phyloP scores from a whole-genome alignment of 1,284 basidiomycete genomes.

The Papiliotrema laurentii region DNA sequence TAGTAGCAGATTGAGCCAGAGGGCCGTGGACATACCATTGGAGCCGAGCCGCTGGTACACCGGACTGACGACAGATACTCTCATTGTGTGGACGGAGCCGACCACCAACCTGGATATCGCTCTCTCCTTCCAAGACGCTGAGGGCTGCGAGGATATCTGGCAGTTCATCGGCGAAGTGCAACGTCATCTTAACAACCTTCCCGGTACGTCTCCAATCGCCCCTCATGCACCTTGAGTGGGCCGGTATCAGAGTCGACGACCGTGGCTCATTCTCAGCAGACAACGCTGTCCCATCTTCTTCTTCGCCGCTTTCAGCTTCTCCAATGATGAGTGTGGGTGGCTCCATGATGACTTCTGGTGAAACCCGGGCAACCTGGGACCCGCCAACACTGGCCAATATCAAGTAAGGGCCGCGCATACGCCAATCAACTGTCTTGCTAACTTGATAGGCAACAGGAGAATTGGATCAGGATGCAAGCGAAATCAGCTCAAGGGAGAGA shows the following conservation, averaged over 20 bases:
- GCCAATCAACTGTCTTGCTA: too few species aligned
- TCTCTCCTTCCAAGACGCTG: constrained; percentile 92
- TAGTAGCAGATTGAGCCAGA: too few species aligned
- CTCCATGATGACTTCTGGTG: not conserved
- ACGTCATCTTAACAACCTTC: constrained; percentile 44
- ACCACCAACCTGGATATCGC: constrained; percentile 86
- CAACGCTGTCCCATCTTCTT: constrained; percentile 30
- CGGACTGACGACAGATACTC: constrained; percentile 63
- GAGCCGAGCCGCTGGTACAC: not conserved
- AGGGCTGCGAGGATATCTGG: constrained; percentile 96
- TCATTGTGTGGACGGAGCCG: constrained; percentile 98
- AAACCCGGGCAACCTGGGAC: constrained; percentile 25
- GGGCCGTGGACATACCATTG: too few species aligned
- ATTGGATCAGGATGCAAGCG: constrained; percentile 39
- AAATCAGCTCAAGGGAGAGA: constrained; percentile 51
- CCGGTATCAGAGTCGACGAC: not conserved
- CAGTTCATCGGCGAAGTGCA: constrained; percentile 95
- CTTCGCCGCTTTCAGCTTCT: constrained; percentile 36
- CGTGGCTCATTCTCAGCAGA: constrained; percentile 17
- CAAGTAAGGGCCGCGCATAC: constrained; percentile 30
- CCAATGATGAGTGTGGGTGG: constrained; percentile 23
- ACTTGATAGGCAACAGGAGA: constrained; percentile 34
- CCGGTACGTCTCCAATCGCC: constrained; percentile 17
- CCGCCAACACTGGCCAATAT: constrained; percentile 39
- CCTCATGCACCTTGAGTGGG: too few species aligned